Base-by-base conservation (phyloP, 352 stramenopile species). In the Peronospora farinosa region DNA sequence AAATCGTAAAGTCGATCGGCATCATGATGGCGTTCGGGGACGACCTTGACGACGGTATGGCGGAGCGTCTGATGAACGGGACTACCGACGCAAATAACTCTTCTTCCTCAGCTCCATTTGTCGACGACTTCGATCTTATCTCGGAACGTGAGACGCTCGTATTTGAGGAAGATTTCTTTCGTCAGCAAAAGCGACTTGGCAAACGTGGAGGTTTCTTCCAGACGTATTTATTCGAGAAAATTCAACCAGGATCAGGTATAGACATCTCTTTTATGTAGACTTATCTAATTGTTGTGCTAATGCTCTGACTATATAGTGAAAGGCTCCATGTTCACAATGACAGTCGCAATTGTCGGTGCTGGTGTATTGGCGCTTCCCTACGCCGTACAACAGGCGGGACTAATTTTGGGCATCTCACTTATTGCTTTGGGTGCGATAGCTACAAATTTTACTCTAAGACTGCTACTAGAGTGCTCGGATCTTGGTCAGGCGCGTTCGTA, bases 271-370 rank as follows among this genome's bases (percentile, higher is more conserved):
- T 33, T 11, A 6, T n/a, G 17, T 1, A 43, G 28, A 31, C 45
- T 57, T 10, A 50, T n/a, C 11, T 44, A 3, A 17, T 10, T 28
- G n/a, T 39, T 28, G 2, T 40, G 13, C 25, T 46, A 44, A 36
- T 40, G 19, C 8, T 30, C 12, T 46, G 17, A 23, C n/a, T 12
- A 43, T 12, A 43, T 40, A 92, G 81, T 95, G 31, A 95, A 93
- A 69, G 82, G 84, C 16, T 91, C 80, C 51, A 92, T 95, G 72
- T 92, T 93, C 51, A 95, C 84, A 0, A 90, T 95, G 82, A 92
- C 84, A 1, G 82, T 95, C 11, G 78, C 84, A 5, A 92, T 93
- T 25, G 79, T 93, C 7, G 84, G 84, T 13, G 84, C 82, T 17
- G 84, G 84, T 27, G 77, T 92, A 4, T 68, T 95, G 21, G 75